A percentile compares a stretch with the other conserved stretches of the same genome.
These are phyloP conservation scores for Aotearoamyces nothofagi DNA, from an alignment of 2,329 filamentous ascomycete genomes.

Conservation along the genomic window DNA sequence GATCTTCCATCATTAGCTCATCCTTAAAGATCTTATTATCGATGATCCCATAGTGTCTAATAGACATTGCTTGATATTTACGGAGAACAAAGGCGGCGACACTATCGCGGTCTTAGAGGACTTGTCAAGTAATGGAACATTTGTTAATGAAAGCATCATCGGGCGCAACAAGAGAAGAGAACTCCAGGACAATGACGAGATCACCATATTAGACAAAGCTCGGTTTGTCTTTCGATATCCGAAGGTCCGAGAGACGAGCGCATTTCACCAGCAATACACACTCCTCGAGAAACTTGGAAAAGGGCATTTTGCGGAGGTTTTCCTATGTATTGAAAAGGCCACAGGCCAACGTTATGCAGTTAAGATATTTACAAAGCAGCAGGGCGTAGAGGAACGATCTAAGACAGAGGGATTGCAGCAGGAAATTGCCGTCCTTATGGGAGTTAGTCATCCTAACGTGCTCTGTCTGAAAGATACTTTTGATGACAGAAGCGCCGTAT, in stretches of 20 bases:
- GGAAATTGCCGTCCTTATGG: slow-evolving; percentile 92
- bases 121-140: slow-evolving; percentile 90
- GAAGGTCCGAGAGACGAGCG: slow-evolving; percentile 53
- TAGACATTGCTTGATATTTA: slow-evolving; percentile 58
- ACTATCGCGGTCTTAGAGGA: slow-evolving; percentile 74
- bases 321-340: slow-evolving; percentile 74
- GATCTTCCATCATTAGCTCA: slow-evolving; percentile 3
- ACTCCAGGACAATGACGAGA: slow-evolving; percentile 78
- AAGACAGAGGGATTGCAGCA: slow-evolving; percentile 81
- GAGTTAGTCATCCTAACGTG: slow-evolving; percentile 88
- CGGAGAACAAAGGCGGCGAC: slow-evolving; percentile 39
- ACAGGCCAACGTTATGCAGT: slow-evolving; percentile 77
- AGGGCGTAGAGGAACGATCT: slow-evolving; percentile 67
- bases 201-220: slow-evolving; percentile 71
- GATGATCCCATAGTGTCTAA: slow-evolving; percentile 76
- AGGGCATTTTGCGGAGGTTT: slow-evolving; percentile 90
- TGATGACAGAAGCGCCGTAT: slow-evolving; percentile 79
- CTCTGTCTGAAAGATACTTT: slow-evolving; percentile 92
- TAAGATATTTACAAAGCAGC: slow-evolving; percentile 83
- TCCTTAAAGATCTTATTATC: slow-evolving; percentile 49
- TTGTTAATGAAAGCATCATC: slow-evolving; percentile 81
- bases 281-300: slow-evolving; percentile 78
- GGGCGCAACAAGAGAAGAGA: slow-evolving; percentile 86
- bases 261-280: slow-evolving; percentile 75
- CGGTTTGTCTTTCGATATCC: slow-evolving; percentile 90